Percentiles rank a stretch among this genome's conserved stretches.
Evolutionary conservation across 2,329 filamentous ascomycete species (phyloP).

Genomic region (Colletotrichum sublineola): DNA sequence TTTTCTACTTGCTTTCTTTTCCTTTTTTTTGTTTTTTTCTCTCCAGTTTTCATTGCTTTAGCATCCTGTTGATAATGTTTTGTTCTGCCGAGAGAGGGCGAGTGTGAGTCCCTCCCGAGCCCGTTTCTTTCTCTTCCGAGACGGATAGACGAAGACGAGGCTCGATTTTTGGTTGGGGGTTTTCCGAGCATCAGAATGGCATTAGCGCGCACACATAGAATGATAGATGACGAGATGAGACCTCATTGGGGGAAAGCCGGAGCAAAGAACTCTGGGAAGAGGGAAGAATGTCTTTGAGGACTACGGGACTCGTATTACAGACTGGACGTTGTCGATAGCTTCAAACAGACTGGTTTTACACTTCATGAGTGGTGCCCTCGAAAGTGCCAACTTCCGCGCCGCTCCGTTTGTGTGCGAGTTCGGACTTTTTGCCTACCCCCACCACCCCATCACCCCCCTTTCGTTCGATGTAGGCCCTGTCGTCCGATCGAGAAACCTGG

Average conservation of each 20-base stretch:
- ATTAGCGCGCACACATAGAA: constrained; percentile 33
- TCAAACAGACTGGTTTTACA: constrained; percentile 14
- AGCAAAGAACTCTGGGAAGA: background rate
- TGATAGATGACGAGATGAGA: constrained; percentile 35
- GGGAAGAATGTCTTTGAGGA: constrained; percentile 7
- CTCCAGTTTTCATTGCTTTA: background rate
- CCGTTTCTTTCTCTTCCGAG: background rate
- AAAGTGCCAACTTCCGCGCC: background rate
- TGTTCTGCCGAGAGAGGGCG: constrained; percentile 4
- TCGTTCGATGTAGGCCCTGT: background rate
- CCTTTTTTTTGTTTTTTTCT: background rate
- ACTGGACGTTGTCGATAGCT: constrained; percentile 26
- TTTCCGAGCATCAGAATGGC: constrained; percentile 36
- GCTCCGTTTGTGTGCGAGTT: background rate
- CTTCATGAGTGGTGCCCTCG: background rate
- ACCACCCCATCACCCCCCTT: background rate
- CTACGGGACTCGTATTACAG: constrained; percentile 14
- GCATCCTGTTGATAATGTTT: constrained; percentile 33
- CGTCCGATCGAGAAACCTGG: background rate
- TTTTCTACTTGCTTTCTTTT: background rate
- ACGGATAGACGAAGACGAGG: constrained; percentile 12
- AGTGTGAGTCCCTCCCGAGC: background rate
- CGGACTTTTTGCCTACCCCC: background rate
- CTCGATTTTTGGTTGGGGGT: background rate
- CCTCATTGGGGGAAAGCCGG: background rate